phyloP scores from a whole-genome alignment of 257 asterid genomes.

The Henckelia pumila region DNA sequence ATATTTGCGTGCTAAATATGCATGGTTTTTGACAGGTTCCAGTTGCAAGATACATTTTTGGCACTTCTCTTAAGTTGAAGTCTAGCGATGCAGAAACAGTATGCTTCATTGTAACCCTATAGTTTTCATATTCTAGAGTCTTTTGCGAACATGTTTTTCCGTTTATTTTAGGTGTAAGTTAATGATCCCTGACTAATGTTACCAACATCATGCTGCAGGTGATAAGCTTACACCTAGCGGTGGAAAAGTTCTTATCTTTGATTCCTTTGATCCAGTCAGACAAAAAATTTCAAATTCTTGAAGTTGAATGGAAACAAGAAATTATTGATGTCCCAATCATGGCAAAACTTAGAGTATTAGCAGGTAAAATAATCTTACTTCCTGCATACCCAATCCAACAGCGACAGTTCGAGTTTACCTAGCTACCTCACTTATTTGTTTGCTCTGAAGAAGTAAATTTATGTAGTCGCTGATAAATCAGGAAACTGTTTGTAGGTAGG shows the following conservation, averaged over 20 bases:
- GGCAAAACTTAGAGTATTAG: conserved; percentile 58
- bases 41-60: conserved; percentile 53
- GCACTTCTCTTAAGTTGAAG: conserved; percentile 75
- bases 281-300: conserved; percentile 41
- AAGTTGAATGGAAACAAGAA: conserved; percentile 56
- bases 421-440: background rate
- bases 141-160: background rate
- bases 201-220: conserved; percentile 47
- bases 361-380: conserved; percentile 45
- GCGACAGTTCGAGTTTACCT: background rate
- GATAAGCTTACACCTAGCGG: conserved; percentile 58
- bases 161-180: background rate
- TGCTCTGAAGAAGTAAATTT: background rate
- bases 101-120: conserved; percentile 20
- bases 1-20: background rate
- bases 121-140: background rate
- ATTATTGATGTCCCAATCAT: conserved; percentile 49
- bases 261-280: conserved; percentile 50
- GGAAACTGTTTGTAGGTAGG: no score
- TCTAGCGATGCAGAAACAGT: conserved; percentile 71
- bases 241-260: conserved; percentile 52
- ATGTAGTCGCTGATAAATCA: background rate
- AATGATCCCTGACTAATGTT: background rate
- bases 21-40: conserved; percentile 50
- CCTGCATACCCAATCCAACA: background rate